Evolutionary conservation across 1,284 basidiomycete genomes (phyloP).

Genomic region (Trametes sp.): DNA sequence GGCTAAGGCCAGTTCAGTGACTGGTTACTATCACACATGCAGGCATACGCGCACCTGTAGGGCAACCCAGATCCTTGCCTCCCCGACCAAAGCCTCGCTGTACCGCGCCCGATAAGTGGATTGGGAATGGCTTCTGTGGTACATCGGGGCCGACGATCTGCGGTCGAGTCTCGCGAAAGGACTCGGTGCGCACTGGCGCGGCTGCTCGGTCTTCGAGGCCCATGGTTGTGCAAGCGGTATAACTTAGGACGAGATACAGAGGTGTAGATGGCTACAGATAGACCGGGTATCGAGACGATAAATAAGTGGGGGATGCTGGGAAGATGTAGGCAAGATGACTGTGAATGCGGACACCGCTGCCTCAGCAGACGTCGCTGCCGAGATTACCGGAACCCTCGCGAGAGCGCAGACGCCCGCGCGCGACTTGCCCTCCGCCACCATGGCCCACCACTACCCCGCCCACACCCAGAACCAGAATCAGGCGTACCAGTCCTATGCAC

Average conservation of each 20-base stretch:
- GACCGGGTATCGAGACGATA: conserved; percentile 25
- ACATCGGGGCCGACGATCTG: conserved; percentile 74
- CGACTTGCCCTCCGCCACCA: conserved; percentile 36
- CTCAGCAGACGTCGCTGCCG: conserved; percentile 23
- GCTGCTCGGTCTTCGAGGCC: conserved; percentile 47
- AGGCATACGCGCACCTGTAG: conserved; percentile 74
- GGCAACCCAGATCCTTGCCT: conserved; percentile 94
- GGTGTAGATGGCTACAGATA: conserved; percentile 13
- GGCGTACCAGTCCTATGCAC: conserved; percentile 22
- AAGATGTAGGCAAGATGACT: conserved; percentile 3
- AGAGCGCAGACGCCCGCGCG: conserved; percentile 18
- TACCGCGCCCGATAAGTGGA: conserved; percentile 81
- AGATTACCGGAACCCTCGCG: conserved; percentile 26
- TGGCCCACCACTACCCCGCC: conserved; percentile 38
- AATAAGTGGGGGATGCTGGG: conserved; percentile 5
- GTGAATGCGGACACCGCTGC: conserved; percentile 14
- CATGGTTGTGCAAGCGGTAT: conserved; percentile 35
- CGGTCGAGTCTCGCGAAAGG: conserved; percentile 61
- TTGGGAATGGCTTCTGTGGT: conserved; percentile 84
- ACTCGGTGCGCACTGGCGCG: conserved; percentile 56
- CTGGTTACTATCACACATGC: background rate
- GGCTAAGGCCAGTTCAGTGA: conserved; percentile 55
- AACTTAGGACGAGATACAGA: conserved; percentile 9
- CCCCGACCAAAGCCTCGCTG: conserved; percentile 88
- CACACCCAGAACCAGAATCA: conserved; percentile 25